Evolutionary conservation across 306 rosid species (phyloP).

Genomic region (Prunus davidiana): DNA sequence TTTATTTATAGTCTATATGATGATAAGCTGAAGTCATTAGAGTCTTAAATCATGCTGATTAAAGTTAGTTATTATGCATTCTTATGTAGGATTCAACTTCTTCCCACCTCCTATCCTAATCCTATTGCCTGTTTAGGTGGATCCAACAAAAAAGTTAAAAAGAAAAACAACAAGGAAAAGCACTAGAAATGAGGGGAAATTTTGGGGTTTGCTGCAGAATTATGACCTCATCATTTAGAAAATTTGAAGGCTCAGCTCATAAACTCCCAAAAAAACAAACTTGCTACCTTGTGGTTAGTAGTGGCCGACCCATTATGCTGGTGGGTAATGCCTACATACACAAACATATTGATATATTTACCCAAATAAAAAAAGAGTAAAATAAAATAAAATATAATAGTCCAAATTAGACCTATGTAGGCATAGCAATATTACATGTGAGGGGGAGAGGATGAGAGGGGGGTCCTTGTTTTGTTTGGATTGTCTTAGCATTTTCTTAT

Average conservation of each 20-base stretch:
- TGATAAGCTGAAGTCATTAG: constrained; percentile 30
- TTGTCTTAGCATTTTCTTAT: constrained; percentile 19
- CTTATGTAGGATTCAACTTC: constrained; percentile 49
- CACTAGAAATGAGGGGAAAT: constrained; percentile 6
- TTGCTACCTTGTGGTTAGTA: constrained; percentile 19
- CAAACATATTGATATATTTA: constrained; percentile 10
- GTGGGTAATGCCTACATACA: constrained; percentile 49
- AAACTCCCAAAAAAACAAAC: background rate
- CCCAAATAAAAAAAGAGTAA: too few relatives aligned
- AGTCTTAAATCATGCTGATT: constrained; percentile 13
- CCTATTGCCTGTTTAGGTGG: constrained; percentile 48
- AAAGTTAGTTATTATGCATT: constrained; percentile 39
- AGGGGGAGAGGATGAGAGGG: background rate
- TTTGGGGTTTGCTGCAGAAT: constrained; percentile 28
- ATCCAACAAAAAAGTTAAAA: constrained; percentile 38
- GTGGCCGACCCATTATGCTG: constrained; percentile 51
- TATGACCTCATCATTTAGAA: constrained; percentile 34
- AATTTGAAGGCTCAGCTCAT: constrained; percentile 18
- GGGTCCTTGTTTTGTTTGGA: constrained; percentile 19
- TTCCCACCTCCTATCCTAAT: constrained; percentile 8
- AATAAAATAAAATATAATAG: background rate
- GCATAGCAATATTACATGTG: constrained; percentile 27
- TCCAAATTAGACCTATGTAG: background rate
- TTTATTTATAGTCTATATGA: constrained; percentile 26
- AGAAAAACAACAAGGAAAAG: constrained; percentile 25